Percentiles rank a stretch among this genome's conserved stretches.
Evolutionary conservation across 78 protist genomes (phyloP).

Genomic region (Kipferlia bialata): DNA sequence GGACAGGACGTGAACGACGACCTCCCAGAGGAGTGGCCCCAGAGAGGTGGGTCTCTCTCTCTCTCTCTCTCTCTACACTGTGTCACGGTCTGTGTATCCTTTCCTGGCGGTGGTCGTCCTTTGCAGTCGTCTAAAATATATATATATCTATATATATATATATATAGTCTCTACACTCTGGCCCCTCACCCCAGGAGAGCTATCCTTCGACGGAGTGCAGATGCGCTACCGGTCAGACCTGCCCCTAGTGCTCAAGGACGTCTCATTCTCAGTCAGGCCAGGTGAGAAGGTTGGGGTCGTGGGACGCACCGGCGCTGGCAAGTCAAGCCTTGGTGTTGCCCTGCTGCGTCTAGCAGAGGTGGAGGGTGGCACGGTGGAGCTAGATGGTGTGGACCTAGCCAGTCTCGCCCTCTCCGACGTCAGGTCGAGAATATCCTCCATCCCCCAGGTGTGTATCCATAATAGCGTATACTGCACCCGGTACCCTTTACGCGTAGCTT

Average conservation of each 20-base stretch:
- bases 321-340: conserved; percentile 50
- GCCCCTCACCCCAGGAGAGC: conserved; percentile 10
- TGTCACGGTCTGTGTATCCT: no score
- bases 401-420: conserved; percentile 27
- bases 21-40: no score
- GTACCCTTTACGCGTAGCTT: no score
- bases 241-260: conserved; percentile 38
- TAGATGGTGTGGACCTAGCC: conserved; percentile 39
- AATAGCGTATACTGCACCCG: no score
- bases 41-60: no score
- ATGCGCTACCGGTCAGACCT: conserved; percentile 43
- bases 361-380: conserved; percentile 29
- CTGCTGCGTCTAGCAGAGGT: conserved; percentile 63
- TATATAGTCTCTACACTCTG: no score
- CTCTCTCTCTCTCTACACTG: no score
- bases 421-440: conserved; percentile 44
- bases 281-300: conserved; percentile 70
- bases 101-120: no score
- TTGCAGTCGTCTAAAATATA: no score
- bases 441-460: no score
- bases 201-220: background rate
- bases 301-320: conserved; percentile 90
- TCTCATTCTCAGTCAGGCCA: conserved; percentile 10
- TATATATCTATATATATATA: no score
- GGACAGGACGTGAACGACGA: no score